Base-by-base conservation (phyloP, 1,139 yeast species). In the Hyphopichia khmerensis region DNA sequence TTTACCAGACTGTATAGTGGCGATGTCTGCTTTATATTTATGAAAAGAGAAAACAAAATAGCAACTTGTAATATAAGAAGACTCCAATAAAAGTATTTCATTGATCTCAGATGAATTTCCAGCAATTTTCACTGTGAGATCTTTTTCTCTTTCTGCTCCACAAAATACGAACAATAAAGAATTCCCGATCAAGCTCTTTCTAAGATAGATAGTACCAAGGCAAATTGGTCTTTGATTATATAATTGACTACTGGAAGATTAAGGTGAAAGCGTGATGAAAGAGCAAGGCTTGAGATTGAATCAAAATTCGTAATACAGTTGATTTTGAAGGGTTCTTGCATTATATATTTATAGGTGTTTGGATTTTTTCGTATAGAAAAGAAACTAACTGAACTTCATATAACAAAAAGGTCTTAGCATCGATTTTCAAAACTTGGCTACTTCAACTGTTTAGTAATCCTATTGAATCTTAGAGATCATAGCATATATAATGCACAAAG, bases 401-500 rank as follows among this genome's bases (percentile, higher is more conserved):
- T 21, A 21, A 21, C 8, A 27, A 27, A 27, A 27, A 13, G 15
- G n/a, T 27, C 31, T 27, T 27, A 27, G 31, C 31, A 27, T 27
- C 31, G 15, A 24, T n/a, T n/a, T n/a, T n/a, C n/a, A n/a, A n/a
- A n/a, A n/a, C n/a, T n/a, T n/a, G n/a, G n/a, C n/a, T n/a, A n/a
- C n/a, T n/a, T n/a, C n/a, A n/a, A n/a, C n/a, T n/a, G n/a, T n/a
- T n/a, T n/a, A n/a, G n/a, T n/a, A n/a, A n/a, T n/a, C n/a, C n/a
- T n/a, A n/a, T n/a, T n/a, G n/a, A n/a, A n/a, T n/a, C n/a, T 8
- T 21, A 21, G 24, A 21, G 24, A 6, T 9, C 36, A 23, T n/a
- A n/a, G n/a, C n/a, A n/a, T 9, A 9, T n/a, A 36, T 19, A 23
- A 62, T 62, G 66, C 60, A 62, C 44, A 63, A 60, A 46, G 64